These are phyloP conservation scores for Aspergillus candidus DNA, from an alignment of 2,329 filamentous ascomycete species.

Conservation along the genomic window DNA sequence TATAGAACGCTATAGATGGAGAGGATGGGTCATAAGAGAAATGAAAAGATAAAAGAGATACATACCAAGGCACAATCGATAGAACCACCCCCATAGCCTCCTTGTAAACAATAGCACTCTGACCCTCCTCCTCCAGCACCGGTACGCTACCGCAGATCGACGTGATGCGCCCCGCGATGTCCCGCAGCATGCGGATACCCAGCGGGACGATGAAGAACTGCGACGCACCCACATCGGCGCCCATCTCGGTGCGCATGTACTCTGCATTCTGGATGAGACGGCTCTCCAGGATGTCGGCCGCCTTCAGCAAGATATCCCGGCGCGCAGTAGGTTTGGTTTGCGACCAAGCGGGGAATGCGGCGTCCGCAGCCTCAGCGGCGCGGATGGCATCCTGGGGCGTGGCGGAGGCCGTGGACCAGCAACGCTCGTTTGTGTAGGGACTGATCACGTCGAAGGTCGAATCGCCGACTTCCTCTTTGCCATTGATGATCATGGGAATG, in stretches of 20 bases:
- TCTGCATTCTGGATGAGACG: slow-evolving; percentile 47
- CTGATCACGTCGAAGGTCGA: slow-evolving; percentile 44
- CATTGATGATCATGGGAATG: slow-evolving; percentile 36
- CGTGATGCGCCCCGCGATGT: slow-evolving; percentile 45
- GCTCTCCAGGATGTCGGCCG: slow-evolving; percentile 51
- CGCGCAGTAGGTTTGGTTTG: slow-evolving; percentile 54
- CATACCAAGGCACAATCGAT: slow-evolving; percentile 71
- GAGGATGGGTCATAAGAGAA: neutral
- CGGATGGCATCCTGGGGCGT: slow-evolving; percentile 34
- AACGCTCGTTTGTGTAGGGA: slow-evolving; percentile 47
- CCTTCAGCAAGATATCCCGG: slow-evolving; percentile 64
- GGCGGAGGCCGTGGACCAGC: slow-evolving; percentile 52
- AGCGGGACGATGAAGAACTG: slow-evolving; percentile 27
- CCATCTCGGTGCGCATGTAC: slow-evolving; percentile 55
- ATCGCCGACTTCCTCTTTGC: slow-evolving; percentile 25
- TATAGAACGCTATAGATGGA: neutral
- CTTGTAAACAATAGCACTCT: slow-evolving; percentile 59
- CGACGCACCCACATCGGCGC: slow-evolving; percentile 34
- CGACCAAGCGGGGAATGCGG: slow-evolving; percentile 63
- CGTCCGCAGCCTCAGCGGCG: slow-evolving; percentile 53
- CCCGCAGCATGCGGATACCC: slow-evolving; percentile 38
- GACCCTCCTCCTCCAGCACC: slow-evolving; percentile 43
- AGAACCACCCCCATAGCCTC: slow-evolving; percentile 74
- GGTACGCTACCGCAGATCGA: slow-evolving; percentile 46
- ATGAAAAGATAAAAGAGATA: neutral